Evolutionary conservation across 768 basidiomycete genomes (phyloP), one percentile per base, ranked within the genome.

Genomic region (Calocera viscosa): DNA sequence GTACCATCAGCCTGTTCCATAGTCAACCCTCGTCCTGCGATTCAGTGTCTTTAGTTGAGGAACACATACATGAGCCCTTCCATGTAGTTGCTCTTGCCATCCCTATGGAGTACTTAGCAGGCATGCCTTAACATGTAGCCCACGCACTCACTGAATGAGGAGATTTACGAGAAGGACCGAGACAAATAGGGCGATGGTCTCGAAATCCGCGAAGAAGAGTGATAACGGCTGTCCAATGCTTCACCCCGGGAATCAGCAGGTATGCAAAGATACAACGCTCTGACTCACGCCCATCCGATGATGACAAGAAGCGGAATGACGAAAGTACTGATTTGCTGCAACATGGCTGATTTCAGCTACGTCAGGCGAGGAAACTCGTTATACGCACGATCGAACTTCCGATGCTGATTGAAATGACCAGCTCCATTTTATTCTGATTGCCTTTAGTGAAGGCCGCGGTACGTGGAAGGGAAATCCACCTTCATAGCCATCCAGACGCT

Each of bases 1-100:
- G 79, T 0, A 87, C 81, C 66, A 84, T 77, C 64, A 80, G 67
- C 63, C 66, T 72, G 49, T 33, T 33, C 69, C 35, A 24, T 2
- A n/a, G 41, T 43, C 47, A 68, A 49, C 22, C 33, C n/a, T 33
- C 1, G 11, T 26, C 22, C 32, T 28, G 26, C 24, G 16, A 1
- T 2, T 22, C 22, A 33, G 30, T 26, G 16, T 22, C 40, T 16
- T 32, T 30, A 63, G 65, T 11, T 8, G 22, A 28, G 26, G 30
- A 68, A n/a, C n/a, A n/a, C 73, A 47, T 65, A 77, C 90, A 94
- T 89, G 47, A 91, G 74, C 35, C 94, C 94, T 77, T 94, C 93
- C 87, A 95, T 89, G 73, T 91, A 94, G 73, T 94, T 94, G 17
- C 89, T 87, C 72, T 87, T 88, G 49, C 92, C 92, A 69, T 91